phyloP scores from a whole-genome alignment of 805 yeast species.

The Wickerhamomyces bovis region DNA sequence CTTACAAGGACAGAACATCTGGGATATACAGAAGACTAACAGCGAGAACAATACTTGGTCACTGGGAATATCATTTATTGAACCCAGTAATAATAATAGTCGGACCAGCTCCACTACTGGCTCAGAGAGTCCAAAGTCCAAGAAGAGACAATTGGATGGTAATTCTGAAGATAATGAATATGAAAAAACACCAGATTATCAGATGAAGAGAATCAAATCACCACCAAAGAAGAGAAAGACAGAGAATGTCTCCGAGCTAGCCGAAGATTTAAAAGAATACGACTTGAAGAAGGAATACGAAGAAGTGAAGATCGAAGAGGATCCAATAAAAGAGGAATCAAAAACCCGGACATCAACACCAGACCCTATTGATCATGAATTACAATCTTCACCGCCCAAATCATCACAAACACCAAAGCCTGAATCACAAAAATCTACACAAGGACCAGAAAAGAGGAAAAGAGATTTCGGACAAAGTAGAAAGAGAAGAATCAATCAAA shows the following conservation, averaged over 20 bases:
- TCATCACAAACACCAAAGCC: not conserved
- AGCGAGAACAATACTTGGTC: constrained; percentile 7
- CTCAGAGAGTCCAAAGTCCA: not conserved
- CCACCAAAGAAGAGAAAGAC: constrained; percentile 9
- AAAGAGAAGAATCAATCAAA: constrained; percentile 17
- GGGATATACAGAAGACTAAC: constrained; percentile 16
- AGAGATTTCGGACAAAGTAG: constrained; percentile 19
- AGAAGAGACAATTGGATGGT: not conserved
- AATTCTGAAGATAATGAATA: constrained; percentile 1
- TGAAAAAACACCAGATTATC: not conserved
- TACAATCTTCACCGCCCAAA: not conserved
- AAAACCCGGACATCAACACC: constrained; percentile 1
- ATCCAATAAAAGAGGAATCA: not conserved
- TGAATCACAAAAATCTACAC: not conserved
- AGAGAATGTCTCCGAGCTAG: constrained; percentile 8
- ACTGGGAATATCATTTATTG: constrained; percentile 12
- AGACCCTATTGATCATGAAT: not conserved
- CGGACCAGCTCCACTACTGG: not conserved
- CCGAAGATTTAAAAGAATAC: constrained; percentile 14
- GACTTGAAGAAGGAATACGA: constrained; percentile 6
- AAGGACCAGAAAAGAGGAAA: constrained; percentile 5
- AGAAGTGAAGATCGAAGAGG: not conserved
- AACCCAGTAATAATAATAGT: not conserved
- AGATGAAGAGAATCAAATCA: constrained; percentile 1
- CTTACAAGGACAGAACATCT: constrained; percentile 14